These are phyloP conservation scores for Boletales sp. DNA, from an alignment of 768 basidiomycete species.

Conservation along the genomic window DNA sequence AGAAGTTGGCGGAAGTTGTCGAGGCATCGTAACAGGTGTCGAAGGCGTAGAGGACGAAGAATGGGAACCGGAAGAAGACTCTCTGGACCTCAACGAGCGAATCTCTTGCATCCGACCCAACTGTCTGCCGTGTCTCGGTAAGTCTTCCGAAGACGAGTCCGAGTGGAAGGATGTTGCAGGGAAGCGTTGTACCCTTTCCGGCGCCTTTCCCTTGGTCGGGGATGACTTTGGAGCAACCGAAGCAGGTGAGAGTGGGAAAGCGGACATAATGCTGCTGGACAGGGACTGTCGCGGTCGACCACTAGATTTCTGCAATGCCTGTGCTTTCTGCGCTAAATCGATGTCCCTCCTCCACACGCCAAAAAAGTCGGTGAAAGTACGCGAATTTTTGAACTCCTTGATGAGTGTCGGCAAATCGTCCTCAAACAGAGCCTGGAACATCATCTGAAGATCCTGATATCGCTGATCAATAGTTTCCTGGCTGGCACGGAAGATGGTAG, in stretches of 20 bases:
- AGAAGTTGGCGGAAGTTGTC: slow-evolving; percentile 13
- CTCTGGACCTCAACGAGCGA: slow-evolving; percentile 16
- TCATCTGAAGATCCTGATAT: slow-evolving; percentile 51
- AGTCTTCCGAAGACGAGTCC: slow-evolving; percentile 24
- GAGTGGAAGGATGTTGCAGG: slow-evolving; percentile 10
- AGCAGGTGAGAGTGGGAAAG: slow-evolving; percentile 43
- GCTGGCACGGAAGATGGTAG: slow-evolving; percentile 67
- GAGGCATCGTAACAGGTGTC: slow-evolving; percentile 16
- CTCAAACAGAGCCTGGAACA: slow-evolving; percentile 57
- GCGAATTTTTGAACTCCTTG: slow-evolving; percentile 57
- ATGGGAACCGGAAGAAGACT: slow-evolving; percentile 21
- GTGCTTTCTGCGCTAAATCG: slow-evolving; percentile 50
- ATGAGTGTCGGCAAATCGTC: slow-evolving; percentile 64
- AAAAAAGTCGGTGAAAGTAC: slow-evolving; percentile 70
- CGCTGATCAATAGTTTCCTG: slow-evolving; percentile 64
- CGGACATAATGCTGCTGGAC: slow-evolving; percentile 53
- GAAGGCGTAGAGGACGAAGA: slow-evolving; percentile 26
- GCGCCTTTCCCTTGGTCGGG: slow-evolving; percentile 13
- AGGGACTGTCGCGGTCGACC: slow-evolving; percentile 41
- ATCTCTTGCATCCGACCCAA: slow-evolving; percentile 2
- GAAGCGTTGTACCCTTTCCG: not conserved
- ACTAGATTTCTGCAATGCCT: slow-evolving; percentile 14
- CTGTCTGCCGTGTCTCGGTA: slow-evolving; percentile 4
- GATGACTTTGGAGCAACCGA: slow-evolving; percentile 7
- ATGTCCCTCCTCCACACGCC: slow-evolving; percentile 72